Percentiles rank a stretch among this genome's conserved stretches.
phyloP scores from a whole-genome alignment of 345 rosid genomes.

The Salix purpurea region DNA sequence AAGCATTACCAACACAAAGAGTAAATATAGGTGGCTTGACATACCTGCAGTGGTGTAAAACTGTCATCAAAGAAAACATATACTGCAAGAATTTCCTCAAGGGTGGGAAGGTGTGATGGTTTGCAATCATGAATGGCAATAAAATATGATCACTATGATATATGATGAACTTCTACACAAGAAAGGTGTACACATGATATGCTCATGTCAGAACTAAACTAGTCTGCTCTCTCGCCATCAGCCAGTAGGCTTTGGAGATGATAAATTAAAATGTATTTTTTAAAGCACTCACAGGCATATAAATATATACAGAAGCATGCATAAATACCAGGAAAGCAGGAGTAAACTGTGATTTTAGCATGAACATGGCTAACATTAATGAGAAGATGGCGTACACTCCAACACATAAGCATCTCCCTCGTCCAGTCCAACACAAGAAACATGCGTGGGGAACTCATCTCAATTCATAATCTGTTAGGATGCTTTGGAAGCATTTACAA shows the following conservation, averaged over 20 bases:
- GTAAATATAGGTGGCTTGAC: constrained; percentile 87
- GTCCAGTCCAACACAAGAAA: neutral
- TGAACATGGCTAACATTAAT: neutral
- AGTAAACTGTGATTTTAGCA: neutral
- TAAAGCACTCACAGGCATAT: neutral
- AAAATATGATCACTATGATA: neutral
- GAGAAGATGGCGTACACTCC: neutral
- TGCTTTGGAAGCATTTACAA: neutral
- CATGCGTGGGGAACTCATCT: neutral
- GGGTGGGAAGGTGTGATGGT: neutral
- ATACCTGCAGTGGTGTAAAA: constrained; percentile 42
- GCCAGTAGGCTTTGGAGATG: neutral
- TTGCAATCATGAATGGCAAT: neutral
- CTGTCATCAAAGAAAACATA: constrained; percentile 1
- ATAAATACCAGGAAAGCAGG: neutral
- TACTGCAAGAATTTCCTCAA: constrained; percentile 3
- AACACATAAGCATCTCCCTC: neutral
- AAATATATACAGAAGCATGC: neutral
- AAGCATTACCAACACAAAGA: constrained; percentile 93
- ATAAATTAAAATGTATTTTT: neutral
- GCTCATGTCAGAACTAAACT: neutral
- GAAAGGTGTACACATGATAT: too few relatives aligned
- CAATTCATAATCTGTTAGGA: neutral
- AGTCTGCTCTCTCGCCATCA: neutral
- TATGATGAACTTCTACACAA: neutral